Evolutionary conservation across 2,329 filamentous ascomycete genomes (phyloP).

Genomic region (Trichoderma atroviride): DNA sequence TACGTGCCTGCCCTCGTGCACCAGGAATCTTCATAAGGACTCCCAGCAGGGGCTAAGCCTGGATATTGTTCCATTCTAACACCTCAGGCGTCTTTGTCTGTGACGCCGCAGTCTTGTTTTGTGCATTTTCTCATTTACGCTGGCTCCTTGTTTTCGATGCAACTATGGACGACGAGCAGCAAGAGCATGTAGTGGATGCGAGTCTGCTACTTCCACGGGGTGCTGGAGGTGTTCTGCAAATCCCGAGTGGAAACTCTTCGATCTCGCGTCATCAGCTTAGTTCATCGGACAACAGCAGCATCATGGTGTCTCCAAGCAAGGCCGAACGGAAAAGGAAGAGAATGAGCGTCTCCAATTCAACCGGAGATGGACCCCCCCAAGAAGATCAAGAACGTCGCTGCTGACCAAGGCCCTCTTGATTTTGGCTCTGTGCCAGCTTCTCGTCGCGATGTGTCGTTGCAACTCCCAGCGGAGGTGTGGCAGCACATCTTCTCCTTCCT

Average conservation of each 20-base stretch:
- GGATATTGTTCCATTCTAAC: not conserved
- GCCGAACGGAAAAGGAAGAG: conserved; percentile 25
- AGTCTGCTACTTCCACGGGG: not conserved
- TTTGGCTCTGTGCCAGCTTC: not conserved
- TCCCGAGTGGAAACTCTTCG: not conserved
- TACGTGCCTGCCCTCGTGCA: not conserved
- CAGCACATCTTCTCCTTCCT: conserved; percentile 70
- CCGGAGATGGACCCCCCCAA: conserved; percentile 7
- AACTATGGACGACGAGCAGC: conserved; percentile 3
- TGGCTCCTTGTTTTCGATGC: not conserved
- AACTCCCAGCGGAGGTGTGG: conserved; percentile 66
- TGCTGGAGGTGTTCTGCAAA: not conserved
- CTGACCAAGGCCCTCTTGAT: not conserved
- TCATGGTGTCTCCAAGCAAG: not conserved
- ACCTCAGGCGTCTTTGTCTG: not conserved
- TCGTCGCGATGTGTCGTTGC: conserved; percentile 26
- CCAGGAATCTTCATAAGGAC: not conserved
- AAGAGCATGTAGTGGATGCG: not conserved
- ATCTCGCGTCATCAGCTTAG: not conserved
- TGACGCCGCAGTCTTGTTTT: not conserved
- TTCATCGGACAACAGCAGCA: conserved; percentile 6
- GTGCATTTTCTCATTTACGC: not conserved
- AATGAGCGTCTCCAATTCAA: not conserved
- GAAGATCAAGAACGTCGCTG: conserved; percentile 13
- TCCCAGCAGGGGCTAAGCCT: not conserved